Evolutionary conservation across 352 stramenopile genomes (phyloP).

Genomic region (Globisporangium viniferum): DNA sequence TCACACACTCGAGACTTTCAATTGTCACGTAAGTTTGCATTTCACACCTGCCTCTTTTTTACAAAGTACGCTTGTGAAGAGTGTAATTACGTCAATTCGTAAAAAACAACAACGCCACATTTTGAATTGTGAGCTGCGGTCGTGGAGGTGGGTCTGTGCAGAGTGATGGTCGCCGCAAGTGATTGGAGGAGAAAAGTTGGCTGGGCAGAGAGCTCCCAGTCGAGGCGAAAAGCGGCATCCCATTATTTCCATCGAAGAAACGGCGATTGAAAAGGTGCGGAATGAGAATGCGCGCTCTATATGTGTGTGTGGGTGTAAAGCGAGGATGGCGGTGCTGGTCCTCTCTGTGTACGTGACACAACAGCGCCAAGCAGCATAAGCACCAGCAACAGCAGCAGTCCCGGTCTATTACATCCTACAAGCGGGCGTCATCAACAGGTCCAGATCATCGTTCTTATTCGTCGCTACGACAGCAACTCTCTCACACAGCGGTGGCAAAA

Average conservation of each 20-base stretch:
- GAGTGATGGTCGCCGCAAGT: constrained; percentile 58
- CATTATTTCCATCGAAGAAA: constrained; percentile 88
- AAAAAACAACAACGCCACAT: background rate
- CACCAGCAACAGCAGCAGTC: background rate
- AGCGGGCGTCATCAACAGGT: background rate
- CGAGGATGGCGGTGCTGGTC: background rate
- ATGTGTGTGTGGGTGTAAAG: background rate
- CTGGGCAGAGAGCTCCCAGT: constrained; percentile 9
- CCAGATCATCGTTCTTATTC: background rate
- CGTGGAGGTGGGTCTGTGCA: constrained; percentile 5
- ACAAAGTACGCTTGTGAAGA: background rate
- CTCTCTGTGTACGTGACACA: background rate
- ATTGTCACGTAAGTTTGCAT: background rate
- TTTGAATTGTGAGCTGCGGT: background rate
- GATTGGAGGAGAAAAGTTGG: constrained; percentile 70
- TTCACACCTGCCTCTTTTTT: background rate
- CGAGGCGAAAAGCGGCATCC: constrained; percentile 34
- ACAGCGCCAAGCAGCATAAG: background rate
- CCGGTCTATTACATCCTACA: no score
- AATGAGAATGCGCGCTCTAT: constrained; percentile 1
- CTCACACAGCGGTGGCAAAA: background rate
- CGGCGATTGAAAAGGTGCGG: constrained; percentile 53
- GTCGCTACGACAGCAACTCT: no score
- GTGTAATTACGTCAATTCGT: constrained; percentile 7
- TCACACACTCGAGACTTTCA: background rate